A percentile compares a stretch with the other conserved stretches of the same genome.
phyloP scores from a whole-genome alignment of 148 eudicot species.

The Cornus kousa region DNA sequence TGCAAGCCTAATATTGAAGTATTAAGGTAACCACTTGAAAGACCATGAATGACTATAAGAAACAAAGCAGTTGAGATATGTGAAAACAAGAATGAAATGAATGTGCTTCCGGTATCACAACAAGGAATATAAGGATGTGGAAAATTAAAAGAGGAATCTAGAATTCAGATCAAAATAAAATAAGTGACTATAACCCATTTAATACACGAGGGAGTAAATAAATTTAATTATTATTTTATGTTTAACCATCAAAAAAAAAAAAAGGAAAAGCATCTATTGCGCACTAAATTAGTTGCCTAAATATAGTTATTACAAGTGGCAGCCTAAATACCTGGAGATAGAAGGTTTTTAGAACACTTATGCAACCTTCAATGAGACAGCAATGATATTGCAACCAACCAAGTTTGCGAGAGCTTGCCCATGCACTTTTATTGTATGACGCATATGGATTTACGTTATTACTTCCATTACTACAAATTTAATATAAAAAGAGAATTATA shows the following conservation, averaged over 20 bases:
- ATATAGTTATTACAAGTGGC: too few species aligned
- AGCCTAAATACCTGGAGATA: too few species aligned
- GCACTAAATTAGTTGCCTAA: background rate
- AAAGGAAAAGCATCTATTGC: background rate
- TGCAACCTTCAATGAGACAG: too few species aligned
- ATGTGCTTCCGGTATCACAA: background rate
- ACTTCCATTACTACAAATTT: too few species aligned
- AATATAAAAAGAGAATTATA: too few species aligned
- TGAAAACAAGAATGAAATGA: background rate
- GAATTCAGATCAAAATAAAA: background rate
- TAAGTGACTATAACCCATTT: background rate
- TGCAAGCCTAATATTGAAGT: background rate
- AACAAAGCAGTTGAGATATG: background rate
- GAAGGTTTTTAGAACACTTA: too few species aligned
- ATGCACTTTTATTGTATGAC: too few species aligned
- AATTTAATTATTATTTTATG: background rate
- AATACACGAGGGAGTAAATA: background rate
- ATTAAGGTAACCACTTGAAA: too few species aligned
- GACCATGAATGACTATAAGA: background rate
- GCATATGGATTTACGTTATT: too few species aligned
- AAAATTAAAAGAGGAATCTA: background rate
- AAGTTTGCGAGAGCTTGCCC: too few species aligned
- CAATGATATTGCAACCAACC: too few species aligned
- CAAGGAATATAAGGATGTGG: background rate
- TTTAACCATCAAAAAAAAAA: background rate